Percentiles rank a stretch among this genome's conserved stretches.
Evolutionary conservation across 495 filamentous ascomycete genomes (phyloP).

Genomic region (Rusavskia elegans): DNA sequence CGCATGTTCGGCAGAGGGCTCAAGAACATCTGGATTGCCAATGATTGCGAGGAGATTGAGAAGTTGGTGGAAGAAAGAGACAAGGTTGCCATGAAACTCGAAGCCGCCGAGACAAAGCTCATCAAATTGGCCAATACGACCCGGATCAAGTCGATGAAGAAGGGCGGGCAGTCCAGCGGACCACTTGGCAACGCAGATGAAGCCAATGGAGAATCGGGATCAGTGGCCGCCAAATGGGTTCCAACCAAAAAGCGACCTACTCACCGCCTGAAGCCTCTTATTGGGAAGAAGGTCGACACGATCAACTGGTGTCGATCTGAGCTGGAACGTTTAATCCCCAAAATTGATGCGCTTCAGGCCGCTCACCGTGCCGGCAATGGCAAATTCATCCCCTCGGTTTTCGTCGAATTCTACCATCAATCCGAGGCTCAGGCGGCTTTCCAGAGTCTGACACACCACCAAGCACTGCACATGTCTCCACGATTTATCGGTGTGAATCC

Average conservation of each 20-base stretch:
- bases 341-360: conserved; percentile 60
- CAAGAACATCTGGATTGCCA: conserved; percentile 73
- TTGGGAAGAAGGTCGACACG: conserved; percentile 77
- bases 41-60: conserved; percentile 66
- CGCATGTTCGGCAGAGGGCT: conserved; percentile 62
- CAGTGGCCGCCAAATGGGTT: conserved; percentile 65
- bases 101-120: conserved; percentile 77
- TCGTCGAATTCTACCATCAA: conserved; percentile 76
- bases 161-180: conserved; percentile 39
- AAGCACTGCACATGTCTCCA: conserved; percentile 83
- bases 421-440: conserved; percentile 72
- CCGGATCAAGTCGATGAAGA: conserved; percentile 61
- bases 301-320: conserved; percentile 79
- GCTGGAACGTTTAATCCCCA: conserved; percentile 65
- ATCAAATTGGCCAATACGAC: conserved; percentile 67
- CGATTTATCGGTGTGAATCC: conserved; percentile 78
- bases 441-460: conserved; percentile 73
- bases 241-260: conserved; percentile 69
- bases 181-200: conserved; percentile 33
- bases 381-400: conserved; percentile 42
- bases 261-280: conserved; percentile 60
- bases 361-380: conserved; percentile 54
- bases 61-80: conserved; percentile 76
- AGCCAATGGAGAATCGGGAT: conserved; percentile 48
- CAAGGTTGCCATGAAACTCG: conserved; percentile 67